Conservation (phyloP, 2,329 filamentous ascomycete genomes). For the Talaromyces pinophilus region DNA sequence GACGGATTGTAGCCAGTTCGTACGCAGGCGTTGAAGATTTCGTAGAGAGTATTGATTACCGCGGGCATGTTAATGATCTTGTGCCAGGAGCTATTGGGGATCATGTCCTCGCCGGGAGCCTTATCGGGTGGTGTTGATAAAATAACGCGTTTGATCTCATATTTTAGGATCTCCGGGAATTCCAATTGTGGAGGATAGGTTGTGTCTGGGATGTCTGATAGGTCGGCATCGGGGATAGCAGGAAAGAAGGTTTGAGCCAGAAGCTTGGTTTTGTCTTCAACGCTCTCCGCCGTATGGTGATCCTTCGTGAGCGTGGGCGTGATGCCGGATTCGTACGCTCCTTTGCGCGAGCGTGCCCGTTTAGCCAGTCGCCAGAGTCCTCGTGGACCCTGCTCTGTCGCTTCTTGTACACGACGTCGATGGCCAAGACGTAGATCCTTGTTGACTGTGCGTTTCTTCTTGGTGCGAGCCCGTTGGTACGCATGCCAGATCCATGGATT, state of each 20-base stretch:
- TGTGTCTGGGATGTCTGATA: neutral
- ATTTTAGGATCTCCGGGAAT: neutral
- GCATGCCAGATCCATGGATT: constrained; percentile 8
- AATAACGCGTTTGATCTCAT: neutral
- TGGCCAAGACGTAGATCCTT: constrained; percentile 16
- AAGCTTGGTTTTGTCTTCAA: neutral
- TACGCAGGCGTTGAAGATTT: neutral
- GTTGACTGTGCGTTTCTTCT: constrained; percentile 28
- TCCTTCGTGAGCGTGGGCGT: neutral
- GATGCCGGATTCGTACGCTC: neutral
- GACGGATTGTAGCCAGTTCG: neutral
- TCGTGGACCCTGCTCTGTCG: constrained; percentile 24
- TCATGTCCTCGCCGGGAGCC: neutral
- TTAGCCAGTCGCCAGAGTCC: constrained; percentile 31
- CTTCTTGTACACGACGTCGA: constrained; percentile 29
- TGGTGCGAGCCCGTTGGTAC: constrained; percentile 27
- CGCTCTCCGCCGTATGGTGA: neutral
- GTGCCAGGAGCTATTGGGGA: neutral
- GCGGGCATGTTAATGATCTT: neutral
- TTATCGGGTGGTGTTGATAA: neutral
- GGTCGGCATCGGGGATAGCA: neutral
- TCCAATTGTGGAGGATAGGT: neutral
- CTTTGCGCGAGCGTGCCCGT: constrained; percentile 26
- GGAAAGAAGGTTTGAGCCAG: neutral
- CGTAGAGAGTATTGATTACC: neutral